Evolutionary conservation across 169 alveolate genomes (phyloP).

Genomic region (Eimeria maxima): DNA sequence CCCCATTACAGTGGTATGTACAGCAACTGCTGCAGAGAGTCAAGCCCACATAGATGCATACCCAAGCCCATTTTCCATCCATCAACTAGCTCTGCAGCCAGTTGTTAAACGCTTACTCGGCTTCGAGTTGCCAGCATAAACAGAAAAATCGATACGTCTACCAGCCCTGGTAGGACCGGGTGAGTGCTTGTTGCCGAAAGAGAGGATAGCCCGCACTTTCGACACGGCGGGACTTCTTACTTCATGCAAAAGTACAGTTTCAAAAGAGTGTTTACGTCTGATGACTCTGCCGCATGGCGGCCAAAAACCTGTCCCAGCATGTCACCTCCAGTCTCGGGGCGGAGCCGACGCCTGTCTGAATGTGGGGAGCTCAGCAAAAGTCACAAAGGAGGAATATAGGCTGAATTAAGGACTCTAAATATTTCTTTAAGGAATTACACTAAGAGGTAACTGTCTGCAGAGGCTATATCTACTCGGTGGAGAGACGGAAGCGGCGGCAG

Average conservation of each 20-base stretch:
- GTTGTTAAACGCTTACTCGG: neutral
- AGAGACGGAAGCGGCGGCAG: constrained; percentile 62
- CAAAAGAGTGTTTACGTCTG: neutral
- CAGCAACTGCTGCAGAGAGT: neutral
- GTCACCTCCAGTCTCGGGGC: constrained; percentile 59
- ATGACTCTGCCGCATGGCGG: neutral
- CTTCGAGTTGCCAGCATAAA: neutral
- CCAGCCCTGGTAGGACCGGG: neutral
- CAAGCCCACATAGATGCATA: neutral
- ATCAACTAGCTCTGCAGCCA: neutral
- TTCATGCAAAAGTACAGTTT: neutral
- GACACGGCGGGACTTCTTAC: neutral
- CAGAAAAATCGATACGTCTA: neutral
- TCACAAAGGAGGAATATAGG: neutral
- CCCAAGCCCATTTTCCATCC: neutral
- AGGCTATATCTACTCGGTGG: constrained; percentile 11
- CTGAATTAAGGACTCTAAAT: neutral
- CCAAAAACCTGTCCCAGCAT: neutral
- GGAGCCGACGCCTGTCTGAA: constrained; percentile 40
- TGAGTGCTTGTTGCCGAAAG: neutral
- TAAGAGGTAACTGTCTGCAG: neutral
- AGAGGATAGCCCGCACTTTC: neutral
- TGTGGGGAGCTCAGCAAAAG: neutral
- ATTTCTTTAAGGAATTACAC: neutral
- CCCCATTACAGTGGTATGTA: too few relatives aligned